Conservation (phyloP, 2,329 filamentous ascomycete species). For the Hortaea sp. region DNA sequence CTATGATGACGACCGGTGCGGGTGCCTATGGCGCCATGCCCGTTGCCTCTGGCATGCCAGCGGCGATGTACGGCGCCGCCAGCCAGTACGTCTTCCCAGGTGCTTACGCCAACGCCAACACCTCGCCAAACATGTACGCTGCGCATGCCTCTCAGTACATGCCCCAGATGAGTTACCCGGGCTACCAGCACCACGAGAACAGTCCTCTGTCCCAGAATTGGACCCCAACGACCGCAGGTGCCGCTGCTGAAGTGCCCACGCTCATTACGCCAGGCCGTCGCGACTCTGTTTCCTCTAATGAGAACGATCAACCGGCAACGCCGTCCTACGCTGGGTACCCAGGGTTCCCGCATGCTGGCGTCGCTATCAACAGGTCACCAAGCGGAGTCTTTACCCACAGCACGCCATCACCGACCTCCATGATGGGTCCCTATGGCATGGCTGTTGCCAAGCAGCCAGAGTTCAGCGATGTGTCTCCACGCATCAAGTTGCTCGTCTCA, state of each 20-base stretch:
- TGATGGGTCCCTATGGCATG: slow-evolving; percentile 36
- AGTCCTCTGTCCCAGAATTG: slow-evolving; percentile 38
- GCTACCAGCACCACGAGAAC: slow-evolving; percentile 37
- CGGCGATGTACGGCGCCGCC: slow-evolving; percentile 21
- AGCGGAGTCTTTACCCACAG: slow-evolving; percentile 31
- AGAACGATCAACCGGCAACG: slow-evolving; percentile 42
- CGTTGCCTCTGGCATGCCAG: slow-evolving; percentile 18
- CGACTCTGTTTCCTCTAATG: slow-evolving; percentile 43
- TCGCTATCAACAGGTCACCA: slow-evolving; percentile 41
- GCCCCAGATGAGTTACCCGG: slow-evolving; percentile 31
- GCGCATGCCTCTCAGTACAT: slow-evolving; percentile 33
- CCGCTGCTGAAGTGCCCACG: slow-evolving; percentile 38
- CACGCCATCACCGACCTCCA: slow-evolving; percentile 41
- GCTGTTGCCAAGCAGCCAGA: slow-evolving; percentile 26
- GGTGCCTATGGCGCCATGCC: slow-evolving; percentile 20
- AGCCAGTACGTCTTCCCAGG: slow-evolving; percentile 25
- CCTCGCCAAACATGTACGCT: slow-evolving; percentile 34
- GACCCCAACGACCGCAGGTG: slow-evolving; percentile 30
- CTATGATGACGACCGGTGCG: slow-evolving; percentile 20
- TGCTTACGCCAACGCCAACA: slow-evolving; percentile 13
- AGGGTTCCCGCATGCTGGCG: slow-evolving; percentile 27
- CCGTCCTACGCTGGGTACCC: slow-evolving; percentile 36
- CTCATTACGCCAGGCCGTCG: slow-evolving; percentile 40
- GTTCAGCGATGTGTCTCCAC: slow-evolving; percentile 32
- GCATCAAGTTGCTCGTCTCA: slow-evolving; percentile 38